These are phyloP conservation scores for Phytophthora macrochlamydospora DNA, from an alignment of 352 stramenopile genomes.

Conservation along the genomic window DNA sequence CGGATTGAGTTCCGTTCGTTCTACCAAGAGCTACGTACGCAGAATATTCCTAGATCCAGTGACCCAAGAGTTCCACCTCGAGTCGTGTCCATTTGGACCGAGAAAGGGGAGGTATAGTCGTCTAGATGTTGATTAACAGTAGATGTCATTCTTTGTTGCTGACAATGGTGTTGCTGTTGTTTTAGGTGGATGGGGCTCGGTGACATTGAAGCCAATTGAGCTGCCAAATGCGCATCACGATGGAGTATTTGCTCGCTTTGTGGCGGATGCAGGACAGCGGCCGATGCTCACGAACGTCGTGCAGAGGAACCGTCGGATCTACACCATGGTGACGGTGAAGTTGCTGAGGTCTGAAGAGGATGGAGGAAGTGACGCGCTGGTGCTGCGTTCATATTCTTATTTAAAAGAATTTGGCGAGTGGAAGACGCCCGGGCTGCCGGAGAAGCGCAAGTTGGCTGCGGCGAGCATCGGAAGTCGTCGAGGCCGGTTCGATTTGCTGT, in stretches of 20 bases:
- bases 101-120: constrained; percentile 46
- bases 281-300: constrained; percentile 72
- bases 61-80: constrained; percentile 63
- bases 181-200: constrained; percentile 33
- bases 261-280: constrained; percentile 22
- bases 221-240: constrained; percentile 38
- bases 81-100: constrained; percentile 59
- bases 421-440: constrained; percentile 32
- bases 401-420: constrained; percentile 69
- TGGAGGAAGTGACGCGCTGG: background rate
- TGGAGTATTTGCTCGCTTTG: constrained; percentile 36
- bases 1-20: constrained; percentile 49
- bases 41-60: constrained; percentile 46
- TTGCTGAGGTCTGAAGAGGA: constrained; percentile 15
- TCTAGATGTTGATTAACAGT: background rate
- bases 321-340: constrained; percentile 59
- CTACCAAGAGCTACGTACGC: constrained; percentile 59
- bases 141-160: background rate
- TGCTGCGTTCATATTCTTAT: constrained; percentile 53
- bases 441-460: constrained; percentile 43
- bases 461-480: constrained; percentile 21
- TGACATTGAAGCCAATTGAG: constrained; percentile 27
- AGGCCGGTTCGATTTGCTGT: constrained; percentile 56
- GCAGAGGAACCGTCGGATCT: constrained; percentile 54
- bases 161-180: background rate